Conservation (phyloP, 106 monocot species). For the Gastrodia elata region DNA sequence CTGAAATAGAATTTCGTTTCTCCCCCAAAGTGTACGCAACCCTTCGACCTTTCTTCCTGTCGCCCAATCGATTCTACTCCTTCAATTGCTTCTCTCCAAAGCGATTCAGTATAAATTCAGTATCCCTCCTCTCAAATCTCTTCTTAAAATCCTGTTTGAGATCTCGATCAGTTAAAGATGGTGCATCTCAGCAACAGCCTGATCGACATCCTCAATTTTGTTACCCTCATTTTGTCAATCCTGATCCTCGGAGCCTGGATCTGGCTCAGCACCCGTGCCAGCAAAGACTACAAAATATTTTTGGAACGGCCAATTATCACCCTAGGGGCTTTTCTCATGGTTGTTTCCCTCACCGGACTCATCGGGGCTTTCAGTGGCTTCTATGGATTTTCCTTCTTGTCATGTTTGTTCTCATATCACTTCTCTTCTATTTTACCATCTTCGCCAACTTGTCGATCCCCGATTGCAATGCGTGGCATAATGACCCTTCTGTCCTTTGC, state of each 20-base stretch:
- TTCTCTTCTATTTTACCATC: slow-evolving; percentile 34
- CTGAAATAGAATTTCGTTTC: no score
- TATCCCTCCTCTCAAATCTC: no score
- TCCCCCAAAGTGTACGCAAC: no score
- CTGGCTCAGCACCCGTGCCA: slow-evolving; percentile 6
- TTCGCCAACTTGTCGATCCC: no score
- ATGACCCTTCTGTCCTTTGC: slow-evolving; percentile 20
- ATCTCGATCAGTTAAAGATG: no score
- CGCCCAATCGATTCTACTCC: no score
- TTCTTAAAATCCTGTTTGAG: no score
- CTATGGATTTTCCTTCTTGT: slow-evolving; percentile 30
- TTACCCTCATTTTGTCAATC: slow-evolving; percentile 19
- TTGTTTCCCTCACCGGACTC: slow-evolving; percentile 20
- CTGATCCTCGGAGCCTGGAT: slow-evolving; percentile 19
- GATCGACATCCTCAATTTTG: slow-evolving; percentile 17
- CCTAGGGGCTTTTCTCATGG: slow-evolving; percentile 18
- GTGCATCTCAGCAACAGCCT: slow-evolving; percentile 19
- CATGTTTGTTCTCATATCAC: slow-evolving; percentile 34
- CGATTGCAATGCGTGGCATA: slow-evolving; percentile 26
- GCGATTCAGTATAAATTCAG: no score
- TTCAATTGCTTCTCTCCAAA: no score
- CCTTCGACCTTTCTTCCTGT: no score
- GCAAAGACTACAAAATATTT: slow-evolving; percentile 19
- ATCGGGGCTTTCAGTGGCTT: slow-evolving; percentile 26
- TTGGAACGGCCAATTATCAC: slow-evolving; percentile 14